Evolutionary conservation across 1,139 yeast genomes (phyloP).

Genomic region (Kazachstania sp.): DNA sequence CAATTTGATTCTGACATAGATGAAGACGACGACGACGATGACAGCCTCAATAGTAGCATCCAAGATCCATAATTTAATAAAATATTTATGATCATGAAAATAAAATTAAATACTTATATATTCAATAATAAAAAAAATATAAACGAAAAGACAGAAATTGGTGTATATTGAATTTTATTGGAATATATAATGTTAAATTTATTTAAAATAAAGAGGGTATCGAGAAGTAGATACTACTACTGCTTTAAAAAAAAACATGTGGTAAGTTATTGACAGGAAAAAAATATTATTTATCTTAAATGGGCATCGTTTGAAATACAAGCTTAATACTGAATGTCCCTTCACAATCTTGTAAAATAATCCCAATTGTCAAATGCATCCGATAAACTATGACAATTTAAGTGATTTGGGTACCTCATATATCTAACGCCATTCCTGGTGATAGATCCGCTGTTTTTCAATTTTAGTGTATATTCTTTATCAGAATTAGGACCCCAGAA

Average conservation of each 20-base stretch:
- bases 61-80: too few species aligned
- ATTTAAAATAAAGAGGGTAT: too few species aligned
- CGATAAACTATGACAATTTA: constrained; percentile 17
- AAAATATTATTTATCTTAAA: not conserved
- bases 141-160: not conserved
- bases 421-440: constrained; percentile 24
- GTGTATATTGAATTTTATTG: not conserved
- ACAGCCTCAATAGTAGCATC: too few species aligned
- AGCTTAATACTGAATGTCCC: not conserved
- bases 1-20: constrained; percentile 33
- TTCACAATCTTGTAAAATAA: constrained; percentile 7
- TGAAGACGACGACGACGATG: constrained; percentile 12
- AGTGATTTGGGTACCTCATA: constrained; percentile 23
- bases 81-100: too few species aligned
- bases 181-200: too few species aligned
- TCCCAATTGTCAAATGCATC: constrained; percentile 27
- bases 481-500: constrained; percentile 21
- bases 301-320: too few species aligned
- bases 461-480: constrained; percentile 17
- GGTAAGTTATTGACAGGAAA: not conserved
- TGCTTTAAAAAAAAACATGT: too few species aligned
- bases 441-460: constrained; percentile 12
- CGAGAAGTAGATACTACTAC: too few species aligned
- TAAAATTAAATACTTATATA: too few species aligned
- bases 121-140: too few species aligned